A percentile compares a stretch with the other conserved stretches of the same genome.
phyloP scores from a whole-genome alignment of 177 flowering plant species.

The Vitis hybrid region DNA sequence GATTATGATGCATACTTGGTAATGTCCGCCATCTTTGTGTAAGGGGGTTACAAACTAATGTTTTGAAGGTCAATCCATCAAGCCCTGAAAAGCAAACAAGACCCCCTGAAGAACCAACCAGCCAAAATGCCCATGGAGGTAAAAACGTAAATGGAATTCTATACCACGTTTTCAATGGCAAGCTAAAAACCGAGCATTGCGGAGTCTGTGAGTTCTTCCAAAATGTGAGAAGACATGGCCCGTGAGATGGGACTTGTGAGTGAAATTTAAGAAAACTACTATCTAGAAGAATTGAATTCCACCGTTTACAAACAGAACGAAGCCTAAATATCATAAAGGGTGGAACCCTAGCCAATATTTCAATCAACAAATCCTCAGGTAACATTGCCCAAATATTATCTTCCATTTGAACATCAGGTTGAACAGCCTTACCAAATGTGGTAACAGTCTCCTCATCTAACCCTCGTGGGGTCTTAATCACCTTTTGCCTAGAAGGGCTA shows the following conservation, averaged over 20 bases:
- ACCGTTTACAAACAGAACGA: conserved; percentile 81
- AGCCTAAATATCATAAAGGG: conserved; percentile 89
- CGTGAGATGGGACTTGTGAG: conserved; percentile 82
- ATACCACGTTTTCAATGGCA: conserved; percentile 87
- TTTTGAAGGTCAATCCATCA: conserved; percentile 76
- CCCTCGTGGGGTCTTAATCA: conserved; percentile 83
- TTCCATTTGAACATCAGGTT: conserved; percentile 83
- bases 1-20: conserved; percentile 87
- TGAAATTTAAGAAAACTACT: conserved; percentile 78
- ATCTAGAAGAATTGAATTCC: conserved; percentile 88
- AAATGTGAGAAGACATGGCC: conserved; percentile 85
- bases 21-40: conserved; percentile 85
- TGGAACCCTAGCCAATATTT: conserved; percentile 86
- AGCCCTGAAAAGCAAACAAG: conserved; percentile 89
- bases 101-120: conserved; percentile 92
- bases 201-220: conserved; percentile 74
- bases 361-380: conserved; percentile 87
- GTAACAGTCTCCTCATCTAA: conserved; percentile 82
- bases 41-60: conserved; percentile 83
- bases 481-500: conserved; percentile 62
- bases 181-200: conserved; percentile 86
- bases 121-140: conserved; percentile 88
- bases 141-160: conserved; percentile 75
- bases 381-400: conserved; percentile 92
- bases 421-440: conserved; percentile 58